phyloP scores from a whole-genome alignment of 78 protist genomes.

The Anaeramoeba ignava region DNA sequence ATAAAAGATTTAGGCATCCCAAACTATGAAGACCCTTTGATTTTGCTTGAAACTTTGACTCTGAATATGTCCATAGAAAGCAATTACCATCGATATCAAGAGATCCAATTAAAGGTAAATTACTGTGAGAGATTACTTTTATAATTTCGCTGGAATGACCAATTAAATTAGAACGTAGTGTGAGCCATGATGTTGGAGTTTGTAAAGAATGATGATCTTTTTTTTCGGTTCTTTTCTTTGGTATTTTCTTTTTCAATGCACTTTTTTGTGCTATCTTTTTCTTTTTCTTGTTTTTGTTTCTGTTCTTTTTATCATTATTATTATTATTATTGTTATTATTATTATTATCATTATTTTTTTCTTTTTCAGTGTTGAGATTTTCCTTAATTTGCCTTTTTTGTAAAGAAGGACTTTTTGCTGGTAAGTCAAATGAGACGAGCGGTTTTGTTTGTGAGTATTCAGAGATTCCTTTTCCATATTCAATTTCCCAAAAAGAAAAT shows the following conservation, averaged over 20 bases:
- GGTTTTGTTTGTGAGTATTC: background rate
- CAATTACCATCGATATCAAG: too few relatives aligned
- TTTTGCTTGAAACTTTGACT: too few relatives aligned
- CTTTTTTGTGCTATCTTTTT: background rate
- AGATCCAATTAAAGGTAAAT: too few relatives aligned
- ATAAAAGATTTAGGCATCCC: too few relatives aligned
- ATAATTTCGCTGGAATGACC: too few relatives aligned
- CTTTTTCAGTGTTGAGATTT: background rate
- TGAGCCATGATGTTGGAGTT: too few relatives aligned
- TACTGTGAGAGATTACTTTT: too few relatives aligned
- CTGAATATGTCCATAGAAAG: too few relatives aligned
- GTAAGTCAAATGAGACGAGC: background rate
- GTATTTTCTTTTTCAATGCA: background rate
- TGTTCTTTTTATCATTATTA: background rate
- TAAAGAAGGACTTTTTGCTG: background rate
- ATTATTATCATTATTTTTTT: background rate
- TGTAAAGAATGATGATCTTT: too few relatives aligned
- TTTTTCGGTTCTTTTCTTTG: background rate
- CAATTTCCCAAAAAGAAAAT: background rate
- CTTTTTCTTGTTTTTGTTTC: background rate
- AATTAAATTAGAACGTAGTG: too few relatives aligned
- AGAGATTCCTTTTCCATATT: background rate
- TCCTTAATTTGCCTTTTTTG: background rate
- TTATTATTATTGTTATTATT: background rate
- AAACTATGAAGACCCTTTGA: too few relatives aligned